Conservation (phyloP, 306 rosid species). For the Dicorynia guianensis region DNA sequence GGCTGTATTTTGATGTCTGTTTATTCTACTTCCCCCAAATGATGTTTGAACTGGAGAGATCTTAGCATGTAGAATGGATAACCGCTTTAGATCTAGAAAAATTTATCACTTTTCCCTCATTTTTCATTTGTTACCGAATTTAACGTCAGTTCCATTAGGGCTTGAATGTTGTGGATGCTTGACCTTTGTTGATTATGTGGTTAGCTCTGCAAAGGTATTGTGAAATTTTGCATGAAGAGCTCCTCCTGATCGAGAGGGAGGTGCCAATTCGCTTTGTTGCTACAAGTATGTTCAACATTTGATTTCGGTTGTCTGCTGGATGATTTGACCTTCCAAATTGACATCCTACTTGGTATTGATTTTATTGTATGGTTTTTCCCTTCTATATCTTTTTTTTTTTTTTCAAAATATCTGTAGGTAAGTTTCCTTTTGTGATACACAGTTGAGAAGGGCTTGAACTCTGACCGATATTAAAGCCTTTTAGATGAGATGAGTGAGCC, state of each 20-base stretch:
- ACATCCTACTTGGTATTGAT: not conserved
- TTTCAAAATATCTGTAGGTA: too few relatives aligned
- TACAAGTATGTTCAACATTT: not conserved
- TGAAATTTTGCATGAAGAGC: constrained; percentile 1
- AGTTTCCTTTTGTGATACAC: not conserved
- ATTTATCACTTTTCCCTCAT: not conserved
- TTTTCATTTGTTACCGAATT: not conserved
- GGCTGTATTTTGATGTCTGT: not conserved
- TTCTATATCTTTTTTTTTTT: not conserved
- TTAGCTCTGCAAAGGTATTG: not conserved
- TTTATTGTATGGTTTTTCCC: not conserved
- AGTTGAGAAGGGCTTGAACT: not conserved
- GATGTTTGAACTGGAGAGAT: not conserved
- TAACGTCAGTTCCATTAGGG: not conserved
- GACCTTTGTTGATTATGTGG: constrained; percentile 11
- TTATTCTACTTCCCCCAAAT: not conserved
- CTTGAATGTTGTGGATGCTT: not conserved
- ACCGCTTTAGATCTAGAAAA: not conserved
- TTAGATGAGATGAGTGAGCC: not conserved
- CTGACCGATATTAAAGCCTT: not conserved
- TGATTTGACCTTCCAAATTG: not conserved
- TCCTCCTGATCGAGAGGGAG: constrained; percentile 15
- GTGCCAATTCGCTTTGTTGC: not conserved
- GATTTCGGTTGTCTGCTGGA: not conserved
- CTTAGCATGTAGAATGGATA: not conserved